Percentiles rank a stretch among this genome's conserved stretches.
These are phyloP conservation scores for Annulohypoxylon truncatum DNA, from an alignment of 2,329 filamentous ascomycete genomes.

Conservation along the genomic window DNA sequence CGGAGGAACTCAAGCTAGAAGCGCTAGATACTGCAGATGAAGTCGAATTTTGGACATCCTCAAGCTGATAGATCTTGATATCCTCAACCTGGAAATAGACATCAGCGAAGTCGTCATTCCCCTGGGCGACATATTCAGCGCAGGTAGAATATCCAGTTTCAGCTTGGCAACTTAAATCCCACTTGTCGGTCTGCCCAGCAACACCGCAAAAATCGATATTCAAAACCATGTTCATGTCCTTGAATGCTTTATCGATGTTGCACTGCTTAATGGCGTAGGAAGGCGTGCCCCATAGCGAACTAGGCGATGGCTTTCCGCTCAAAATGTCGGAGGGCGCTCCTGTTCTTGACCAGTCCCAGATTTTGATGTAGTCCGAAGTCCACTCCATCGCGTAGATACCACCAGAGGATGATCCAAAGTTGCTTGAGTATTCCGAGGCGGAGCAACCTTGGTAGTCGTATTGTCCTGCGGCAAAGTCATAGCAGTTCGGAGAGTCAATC, in stretches of 20 bases:
- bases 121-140: constrained; percentile 37
- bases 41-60: constrained; percentile 15
- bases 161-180: constrained; percentile 38
- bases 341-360: constrained; percentile 73
- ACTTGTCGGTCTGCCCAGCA: constrained; percentile 40
- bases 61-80: constrained; percentile 30
- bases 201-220: constrained; percentile 43
- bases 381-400: constrained; percentile 68
- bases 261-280: constrained; percentile 45
- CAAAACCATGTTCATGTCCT: constrained; percentile 46
- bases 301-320: constrained; percentile 43
- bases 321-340: constrained; percentile 69
- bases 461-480: constrained; percentile 53
- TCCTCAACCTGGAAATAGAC: constrained; percentile 43
- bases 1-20: not conserved
- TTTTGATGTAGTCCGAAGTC: constrained; percentile 68
- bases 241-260: constrained; percentile 46
- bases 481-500: constrained; percentile 55
- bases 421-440: constrained; percentile 53
- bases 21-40: constrained; percentile 9
- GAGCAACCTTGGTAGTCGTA: constrained; percentile 56
- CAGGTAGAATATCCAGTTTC: constrained; percentile 40
- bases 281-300: constrained; percentile 44
- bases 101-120: constrained; percentile 32
- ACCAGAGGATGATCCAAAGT: constrained; percentile 54